Percentiles rank a stretch among this genome's conserved stretches.
Evolutionary conservation across 73 alveolate species (phyloP).

Genomic region (Breviolum minutum): DNA sequence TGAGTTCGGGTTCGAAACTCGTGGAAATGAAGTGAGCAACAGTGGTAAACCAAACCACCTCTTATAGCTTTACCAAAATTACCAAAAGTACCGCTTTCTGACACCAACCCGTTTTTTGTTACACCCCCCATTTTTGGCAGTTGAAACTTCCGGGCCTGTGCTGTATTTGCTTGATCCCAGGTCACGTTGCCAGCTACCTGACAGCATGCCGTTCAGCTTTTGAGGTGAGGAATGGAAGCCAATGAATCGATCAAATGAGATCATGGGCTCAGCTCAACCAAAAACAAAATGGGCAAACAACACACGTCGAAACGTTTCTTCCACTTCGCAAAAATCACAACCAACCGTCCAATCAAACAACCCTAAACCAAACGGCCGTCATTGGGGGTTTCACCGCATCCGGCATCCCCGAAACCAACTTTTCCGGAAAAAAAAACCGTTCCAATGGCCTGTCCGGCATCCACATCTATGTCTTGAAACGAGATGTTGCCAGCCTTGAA

Average conservation of each 20-base stretch:
- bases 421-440: too few relatives aligned
- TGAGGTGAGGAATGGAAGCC: background rate
- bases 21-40: background rate
- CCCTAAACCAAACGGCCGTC: too few relatives aligned
- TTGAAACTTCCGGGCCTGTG: constrained; percentile 12
- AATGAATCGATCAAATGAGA: background rate
- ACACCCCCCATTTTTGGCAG: too few relatives aligned
- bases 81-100: background rate
- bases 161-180: constrained; percentile 16
- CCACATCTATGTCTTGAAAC: constrained; percentile 62
- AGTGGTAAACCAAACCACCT: too few relatives aligned
- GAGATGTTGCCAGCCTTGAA: constrained; percentile 73
- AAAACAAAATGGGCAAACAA: background rate
- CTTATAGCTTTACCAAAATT: too few relatives aligned
- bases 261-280: background rate
- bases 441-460: constrained; percentile 85
- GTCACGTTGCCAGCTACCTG: constrained; percentile 84
- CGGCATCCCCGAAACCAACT: too few relatives aligned
- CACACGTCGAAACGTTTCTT: background rate
- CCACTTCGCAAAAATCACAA: background rate
- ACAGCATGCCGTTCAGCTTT: background rate
- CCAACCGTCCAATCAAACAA: background rate
- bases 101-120: too few relatives aligned
- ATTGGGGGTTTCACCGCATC: too few relatives aligned
- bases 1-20: too few relatives aligned